Conservation (phyloP, 345 rosid genomes). For the thale cress (Arabidopsis thaliana) region DNA sequence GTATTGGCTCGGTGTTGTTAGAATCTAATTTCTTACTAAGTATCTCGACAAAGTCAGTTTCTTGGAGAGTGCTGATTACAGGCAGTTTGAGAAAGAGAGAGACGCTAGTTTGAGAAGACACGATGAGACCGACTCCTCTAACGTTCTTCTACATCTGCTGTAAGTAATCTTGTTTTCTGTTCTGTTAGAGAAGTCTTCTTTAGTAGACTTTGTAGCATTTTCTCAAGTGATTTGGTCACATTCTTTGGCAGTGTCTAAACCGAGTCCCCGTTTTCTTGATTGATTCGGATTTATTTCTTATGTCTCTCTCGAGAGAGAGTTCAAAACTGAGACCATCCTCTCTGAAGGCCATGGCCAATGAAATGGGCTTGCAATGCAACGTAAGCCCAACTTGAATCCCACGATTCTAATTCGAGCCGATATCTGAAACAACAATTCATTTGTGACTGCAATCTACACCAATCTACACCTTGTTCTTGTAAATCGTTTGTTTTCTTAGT, state of each 20-base stretch:
- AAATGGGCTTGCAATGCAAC: no score
- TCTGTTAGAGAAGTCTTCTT: neutral
- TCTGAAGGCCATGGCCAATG: no score
- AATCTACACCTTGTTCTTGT: no score
- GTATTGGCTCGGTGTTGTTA: neutral
- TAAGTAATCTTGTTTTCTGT: neutral
- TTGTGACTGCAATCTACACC: no score
- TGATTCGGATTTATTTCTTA: neutral
- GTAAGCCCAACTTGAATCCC: no score
- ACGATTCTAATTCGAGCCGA: no score
- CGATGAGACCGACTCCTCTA: neutral
- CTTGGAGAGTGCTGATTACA: no score
- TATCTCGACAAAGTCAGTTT: neutral
- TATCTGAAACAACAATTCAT: no score
- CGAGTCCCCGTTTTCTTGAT: neutral
- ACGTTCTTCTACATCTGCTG: neutral
- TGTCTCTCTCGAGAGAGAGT: neutral
- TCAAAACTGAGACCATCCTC: no score
- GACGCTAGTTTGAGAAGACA: no score
- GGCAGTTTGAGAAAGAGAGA: no score
- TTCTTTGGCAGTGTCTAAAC: neutral
- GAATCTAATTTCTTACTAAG: neutral
- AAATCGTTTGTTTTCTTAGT: no score
- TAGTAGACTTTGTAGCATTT: neutral
- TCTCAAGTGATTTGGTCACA: neutral